These are phyloP conservation scores for Symbiodinium pilosum DNA, from an alignment of 73 alveolate species.

Conservation along the genomic window DNA sequence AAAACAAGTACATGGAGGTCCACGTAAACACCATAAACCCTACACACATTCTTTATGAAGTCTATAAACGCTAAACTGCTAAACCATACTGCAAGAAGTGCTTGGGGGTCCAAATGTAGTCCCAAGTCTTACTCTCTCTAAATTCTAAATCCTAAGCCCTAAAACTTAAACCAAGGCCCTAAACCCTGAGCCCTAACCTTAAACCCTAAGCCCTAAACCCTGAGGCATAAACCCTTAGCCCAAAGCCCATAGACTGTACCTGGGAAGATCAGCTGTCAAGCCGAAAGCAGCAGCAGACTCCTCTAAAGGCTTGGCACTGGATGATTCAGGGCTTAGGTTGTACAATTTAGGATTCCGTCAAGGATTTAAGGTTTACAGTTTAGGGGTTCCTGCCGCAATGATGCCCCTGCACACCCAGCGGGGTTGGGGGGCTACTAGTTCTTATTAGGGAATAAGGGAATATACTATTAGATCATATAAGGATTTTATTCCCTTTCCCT, in stretches of 20 bases:
- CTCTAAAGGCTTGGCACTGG: background rate
- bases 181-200: background rate
- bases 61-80: background rate
- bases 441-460: too few species aligned
- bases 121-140: background rate
- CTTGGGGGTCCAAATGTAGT: background rate
- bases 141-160: background rate
- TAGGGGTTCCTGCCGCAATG: too few species aligned
- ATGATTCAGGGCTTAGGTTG: too few species aligned
- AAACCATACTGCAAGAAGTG: background rate
- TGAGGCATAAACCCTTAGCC: background rate
- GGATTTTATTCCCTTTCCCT: too few species aligned
- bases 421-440: too few species aligned
- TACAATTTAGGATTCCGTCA: too few species aligned
- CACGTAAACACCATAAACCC: too few species aligned
- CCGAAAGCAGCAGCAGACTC: background rate
- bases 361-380: too few species aligned
- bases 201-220: background rate
- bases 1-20: too few species aligned
- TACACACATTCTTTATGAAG: too few species aligned
- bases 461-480: too few species aligned
- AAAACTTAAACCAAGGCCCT: background rate
- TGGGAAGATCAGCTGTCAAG: background rate
- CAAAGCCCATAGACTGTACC: background rate
- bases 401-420: too few species aligned